Evolutionary conservation across 2,329 filamentous ascomycete genomes (phyloP), one percentile per base, ranked within the genome.

Genomic region (Botryotinia calthae): DNA sequence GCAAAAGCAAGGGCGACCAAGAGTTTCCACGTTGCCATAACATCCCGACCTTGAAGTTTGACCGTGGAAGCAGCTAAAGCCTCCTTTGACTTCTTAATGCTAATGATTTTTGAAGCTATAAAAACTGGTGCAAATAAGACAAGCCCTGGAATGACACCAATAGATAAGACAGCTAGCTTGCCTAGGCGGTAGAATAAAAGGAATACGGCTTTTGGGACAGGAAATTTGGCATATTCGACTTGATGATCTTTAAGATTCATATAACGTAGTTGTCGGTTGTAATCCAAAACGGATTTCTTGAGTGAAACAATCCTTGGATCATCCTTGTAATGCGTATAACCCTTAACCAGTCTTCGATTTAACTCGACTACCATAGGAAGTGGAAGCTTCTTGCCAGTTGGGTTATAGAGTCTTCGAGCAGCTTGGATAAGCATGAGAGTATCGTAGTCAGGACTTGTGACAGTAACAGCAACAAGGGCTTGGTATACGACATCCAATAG

Each of bases 371-470:
- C 74, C 74, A 75, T 75, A 8, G 74, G 74, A 51, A 75, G 72
- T n/a, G 74, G 74, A 34, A 75, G 70, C 40, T 75, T 75, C 54
- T 75, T 75, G 25, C 72, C 72, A 48, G 94, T 96, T 18, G 94
- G 93, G 80, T 97, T 98, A 84, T 99, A 99, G 42, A 99, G 86
- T 67, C 96, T 90, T 75, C 96, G 89, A 10, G 95, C 95, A 54
- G 95, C 95, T 87, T 98, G 96, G 73, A 98, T 97, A 77, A 97
- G 84, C 77, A 97, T 74, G 20, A 98, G 86, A 4, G 95, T 98
- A 78, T 98, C 95, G 82, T 97, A 98, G 82, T 98, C 93, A 4
- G 95, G 95, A 48, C 93, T 91, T n/a, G 93, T 95, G 44, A 98
- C 94, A 4, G 95, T 98, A 70, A 98, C 95, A 4, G 95, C 89